Evolutionary conservation across 140 eudicot genomes (phyloP).

Genomic region (Anethum foeniculum): DNA sequence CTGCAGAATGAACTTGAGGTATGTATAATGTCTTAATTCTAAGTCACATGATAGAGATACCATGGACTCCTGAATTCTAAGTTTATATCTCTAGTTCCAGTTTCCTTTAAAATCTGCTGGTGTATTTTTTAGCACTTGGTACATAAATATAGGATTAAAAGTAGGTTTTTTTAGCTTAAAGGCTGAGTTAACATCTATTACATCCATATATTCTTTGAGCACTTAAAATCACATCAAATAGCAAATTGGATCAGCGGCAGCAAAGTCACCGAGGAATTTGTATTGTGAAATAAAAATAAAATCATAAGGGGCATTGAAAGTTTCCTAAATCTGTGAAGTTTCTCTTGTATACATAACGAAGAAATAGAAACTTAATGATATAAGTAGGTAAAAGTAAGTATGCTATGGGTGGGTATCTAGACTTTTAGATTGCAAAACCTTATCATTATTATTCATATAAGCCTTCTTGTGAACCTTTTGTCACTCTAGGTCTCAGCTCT

Average conservation of each 20-base stretch:
- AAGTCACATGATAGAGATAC: neutral
- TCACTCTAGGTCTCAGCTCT: neutral
- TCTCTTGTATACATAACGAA: neutral
- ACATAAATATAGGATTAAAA: too few relatives aligned
- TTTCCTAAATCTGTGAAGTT: neutral
- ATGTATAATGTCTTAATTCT: constrained; percentile 5
- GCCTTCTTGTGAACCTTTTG: neutral
- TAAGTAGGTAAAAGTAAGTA: neutral
- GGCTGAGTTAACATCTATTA: neutral
- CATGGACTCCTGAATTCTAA: neutral
- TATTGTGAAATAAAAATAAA: neutral
- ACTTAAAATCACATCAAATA: neutral
- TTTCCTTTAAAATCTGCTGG: neutral
- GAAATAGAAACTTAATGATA: neutral
- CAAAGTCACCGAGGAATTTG: neutral
- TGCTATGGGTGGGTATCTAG: neutral
- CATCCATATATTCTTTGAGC: neutral
- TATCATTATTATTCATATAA: neutral
- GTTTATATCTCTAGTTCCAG: neutral
- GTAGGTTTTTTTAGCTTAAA: neutral
- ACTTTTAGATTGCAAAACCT: neutral
- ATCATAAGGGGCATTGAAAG: neutral
- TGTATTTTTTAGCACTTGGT: neutral
- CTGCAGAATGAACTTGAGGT: constrained; percentile 61
- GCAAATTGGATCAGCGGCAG: neutral